Evolutionary conservation across 768 basidiomycete genomes (phyloP), one percentile per base, ranked within the genome.

Genomic region (Pulveroboletus frians): DNA sequence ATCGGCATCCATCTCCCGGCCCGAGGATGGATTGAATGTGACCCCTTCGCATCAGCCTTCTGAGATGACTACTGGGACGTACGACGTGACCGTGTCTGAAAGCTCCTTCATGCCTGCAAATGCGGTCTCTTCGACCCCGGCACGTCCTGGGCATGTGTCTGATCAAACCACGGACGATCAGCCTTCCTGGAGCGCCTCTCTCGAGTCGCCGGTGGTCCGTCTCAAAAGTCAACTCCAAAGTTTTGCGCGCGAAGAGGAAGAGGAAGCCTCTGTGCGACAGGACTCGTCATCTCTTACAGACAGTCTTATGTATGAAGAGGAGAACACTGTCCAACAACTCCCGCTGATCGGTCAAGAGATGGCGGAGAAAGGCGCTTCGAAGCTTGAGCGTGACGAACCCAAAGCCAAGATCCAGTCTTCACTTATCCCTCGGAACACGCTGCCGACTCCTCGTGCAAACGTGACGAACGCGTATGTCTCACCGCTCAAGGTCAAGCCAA

Each of bases 101-200:
- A 77, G 71, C 47, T 90, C 88, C 4, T 94, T 92, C 65, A 73
- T 84, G 64, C 87, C 86, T 13, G 74, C 75, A 4, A 86, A 76
- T 8, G 85, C 85, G 0, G 73, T 85, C 47, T 86, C 88, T 1
- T 92, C 89, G 3, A 92, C 90, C 1, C 91, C 90, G 15, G 84
- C 86, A 9, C 67, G 68, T 46, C 59, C 64, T 38, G 53, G 50
- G 38, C 49, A 54, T 48, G 45, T 55, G 5, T 57, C 72, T 35
- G 64, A 75, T 52, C 73, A 58, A 39, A 76, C 75, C 18, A 54
- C 64, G 5, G 74, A 74, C 13, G 74, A 77, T 27, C 76, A 75
- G 10, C 75, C 81, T 2, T 84, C 84, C 13, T 92, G 87, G 87
- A 76, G 77, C n/a, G 72, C 76, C 6, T 84, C 85, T 4, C 61